Base-by-base conservation (phyloP, 768 basidiomycete species). In the Trichaptum fuscoviolaceum region DNA sequence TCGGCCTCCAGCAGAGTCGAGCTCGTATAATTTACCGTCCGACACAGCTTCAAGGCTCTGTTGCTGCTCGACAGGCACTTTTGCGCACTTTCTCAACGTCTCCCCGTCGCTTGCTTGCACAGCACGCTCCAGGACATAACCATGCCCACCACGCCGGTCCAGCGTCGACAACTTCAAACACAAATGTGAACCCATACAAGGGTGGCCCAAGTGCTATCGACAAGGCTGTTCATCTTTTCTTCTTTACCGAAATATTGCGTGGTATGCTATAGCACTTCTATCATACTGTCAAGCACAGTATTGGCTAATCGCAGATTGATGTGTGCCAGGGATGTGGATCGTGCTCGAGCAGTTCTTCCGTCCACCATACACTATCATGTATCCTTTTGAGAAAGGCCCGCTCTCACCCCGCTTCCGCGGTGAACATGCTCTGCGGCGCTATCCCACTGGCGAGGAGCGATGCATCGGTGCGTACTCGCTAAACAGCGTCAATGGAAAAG, bases 331-430 rank as follows among this genome's bases (percentile, higher is more conserved):
- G 73, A 96, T 98, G 94, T 97, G 96, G 93, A 90, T 99, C 74
- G 96, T 99, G 30, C 65, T 93, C 67, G 93, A 94, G 77, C 88
- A 94, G 73, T 90, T 93, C 80, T 94, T 93, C 84, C 85, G 96
- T 67, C 93, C 93, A 30, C 96, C 96, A 27, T 99, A 99, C 78
- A 99, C 96, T 35, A 98, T 98, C 82, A 95, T 91, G 90, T 95
- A 95, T 76, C 96, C 95, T 4, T 97, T 95, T 71, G 97, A 99
- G 81, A 99, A 99, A 77, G 97, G 97, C 35, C 97, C 97, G 25
- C 79, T 99, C 62, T 97, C 95, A 30, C 95, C 97, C 62, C 93
- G 97, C 68, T 99, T 99, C 84, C 90, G 97, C 73, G 97, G 97
- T 61, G 97, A 99, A 78, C 97, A 99, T 78, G 97, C 97, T 34